Base-by-base conservation (phyloP, 2,329 filamentous ascomycete species). In the Myriosclerotinia scirpicola region DNA sequence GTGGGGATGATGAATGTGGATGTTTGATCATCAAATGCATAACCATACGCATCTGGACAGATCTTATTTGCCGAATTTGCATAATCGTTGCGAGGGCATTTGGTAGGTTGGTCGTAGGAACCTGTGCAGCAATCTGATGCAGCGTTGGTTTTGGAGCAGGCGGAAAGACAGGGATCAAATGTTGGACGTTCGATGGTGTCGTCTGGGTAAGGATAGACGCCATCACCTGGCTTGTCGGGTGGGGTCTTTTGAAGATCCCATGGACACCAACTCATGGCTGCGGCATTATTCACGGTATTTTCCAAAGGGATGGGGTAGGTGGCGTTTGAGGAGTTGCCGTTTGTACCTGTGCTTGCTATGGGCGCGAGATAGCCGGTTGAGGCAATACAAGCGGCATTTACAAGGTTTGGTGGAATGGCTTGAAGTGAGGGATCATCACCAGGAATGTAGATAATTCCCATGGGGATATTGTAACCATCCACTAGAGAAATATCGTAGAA, bases 401-500 rank as follows among this genome's bases (percentile, higher is more conserved):
- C 90, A 30, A 92, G 82, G 73, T 92, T 93, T 11, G 90, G 89
- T 15, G 90, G 89, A 67, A 93, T 88, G 65, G 81, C 78, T 61
- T 81, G 78, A 11, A 90, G 83, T 1, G 81, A 83, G 9, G 84
- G 82, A 72, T 90, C 88, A 64, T 84, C 82, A 30, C 87, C 84
- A 3, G 85, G 84, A 36, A 86, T 81, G 71, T 87, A 85, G 65
- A 83, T 81, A 74, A 87, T 85, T 40, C 85, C 88, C 69, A 93
- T 76, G 1, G 90, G 90, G 1, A 94, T 78, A 75, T 94, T 94
- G 82, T 94, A 94, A 59, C 91, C 91, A 75, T 95, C 91, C 30
- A 95, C 91, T 3, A 94, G 82, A 52, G 90, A 93, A 69, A 95
- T 91, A 77, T 95, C 91, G 79, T 93, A 94, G 76, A 92, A 95